These are phyloP conservation scores for Phylloporus sp. DNA, from an alignment of 768 basidiomycete genomes.

Conservation along the genomic window DNA sequence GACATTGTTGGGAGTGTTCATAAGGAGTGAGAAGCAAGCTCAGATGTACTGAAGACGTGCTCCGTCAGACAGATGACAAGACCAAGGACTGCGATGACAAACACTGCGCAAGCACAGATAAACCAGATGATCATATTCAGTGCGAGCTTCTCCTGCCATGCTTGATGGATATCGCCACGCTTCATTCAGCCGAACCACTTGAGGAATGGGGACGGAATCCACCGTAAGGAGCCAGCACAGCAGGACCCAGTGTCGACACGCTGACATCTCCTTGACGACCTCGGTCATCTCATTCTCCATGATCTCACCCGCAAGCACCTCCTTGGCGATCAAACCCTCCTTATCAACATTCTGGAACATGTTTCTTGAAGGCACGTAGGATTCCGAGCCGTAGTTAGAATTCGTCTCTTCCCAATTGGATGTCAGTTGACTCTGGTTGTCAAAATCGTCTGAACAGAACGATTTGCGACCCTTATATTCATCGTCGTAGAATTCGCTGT, in stretches of 20 bases:
- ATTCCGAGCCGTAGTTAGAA: conserved; percentile 86
- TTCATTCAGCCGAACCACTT: conserved; percentile 85
- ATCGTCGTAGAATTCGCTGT: conserved; percentile 70
- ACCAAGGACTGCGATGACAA: conserved; percentile 88
- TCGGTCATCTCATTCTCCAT: conserved; percentile 87
- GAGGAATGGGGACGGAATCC: conserved; percentile 73
- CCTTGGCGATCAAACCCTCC: conserved; percentile 70
- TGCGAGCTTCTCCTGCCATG: conserved; percentile 96
- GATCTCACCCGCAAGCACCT: conserved; percentile 77
- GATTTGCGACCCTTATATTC: conserved; percentile 76
- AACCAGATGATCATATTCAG: conserved; percentile 97
- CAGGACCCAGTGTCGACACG: conserved; percentile 81
- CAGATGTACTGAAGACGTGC: conserved; percentile 78
- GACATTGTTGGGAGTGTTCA: conserved; percentile 65
- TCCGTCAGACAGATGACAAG: conserved; percentile 90
- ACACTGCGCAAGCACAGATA: conserved; percentile 79
- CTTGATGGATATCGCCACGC: conserved; percentile 86
- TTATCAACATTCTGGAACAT: conserved; percentile 90
- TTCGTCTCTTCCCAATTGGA: conserved; percentile 71
- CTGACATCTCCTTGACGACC: conserved; percentile 75
- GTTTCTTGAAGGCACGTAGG: conserved; percentile 89
- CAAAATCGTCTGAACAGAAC: conserved; percentile 70
- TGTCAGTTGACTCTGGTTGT: conserved; percentile 72
- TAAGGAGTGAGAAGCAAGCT: conserved; percentile 69
- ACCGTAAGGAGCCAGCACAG: conserved; percentile 89